Base-by-base conservation (phyloP, 23 red algal species). In the Gracilaria caudata region DNA sequence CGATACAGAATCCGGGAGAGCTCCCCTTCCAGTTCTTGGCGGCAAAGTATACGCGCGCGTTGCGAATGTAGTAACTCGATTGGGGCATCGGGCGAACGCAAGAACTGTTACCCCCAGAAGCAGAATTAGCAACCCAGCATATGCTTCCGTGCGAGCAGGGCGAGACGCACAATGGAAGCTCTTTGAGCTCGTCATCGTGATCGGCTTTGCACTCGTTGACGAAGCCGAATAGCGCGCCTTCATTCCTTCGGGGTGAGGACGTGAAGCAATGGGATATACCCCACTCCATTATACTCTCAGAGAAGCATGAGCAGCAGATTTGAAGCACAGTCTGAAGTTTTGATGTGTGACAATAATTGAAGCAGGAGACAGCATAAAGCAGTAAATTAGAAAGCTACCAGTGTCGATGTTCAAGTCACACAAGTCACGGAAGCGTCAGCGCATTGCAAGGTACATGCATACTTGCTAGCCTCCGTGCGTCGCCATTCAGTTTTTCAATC, bases 61-160 rank as follows among this genome's bases (percentile, higher is more conserved):
- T 61, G 49, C 47, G 35, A 45, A 54, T 32, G n/a, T 46, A 7
- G 43, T 25, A 20, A 45, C 36, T 25, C 47, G 82, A 40, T 30
- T 53, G 39, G 85, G 85, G 33, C 85, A 89, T 64, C 71, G 85
- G 5, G 51, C 57, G 30, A 89, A 89, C n/a, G 53, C 73, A 36
- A 89, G 68, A 33, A 79, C 56, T 38, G 85, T 78, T 21, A 79
- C 30, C 25, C 85, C 85, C 39, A 89, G 26, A 11, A 89, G 20
- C 57, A 89, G 44, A 10, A 89, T 30, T 38, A 89, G 55, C 38
- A 89, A 47, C 13, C 85, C 85, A 0, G 57, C 85, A 57, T 89
- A 89, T 9, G 85, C 55, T 63, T 89, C 85, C 17, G 57, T 53
- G 20, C 85, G 85, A 51, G 85, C 85, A 4, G 60, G 35, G 28